Base-by-base conservation (phyloP, 2,329 filamentous ascomycete species). In the Fusarium sp. region DNA sequence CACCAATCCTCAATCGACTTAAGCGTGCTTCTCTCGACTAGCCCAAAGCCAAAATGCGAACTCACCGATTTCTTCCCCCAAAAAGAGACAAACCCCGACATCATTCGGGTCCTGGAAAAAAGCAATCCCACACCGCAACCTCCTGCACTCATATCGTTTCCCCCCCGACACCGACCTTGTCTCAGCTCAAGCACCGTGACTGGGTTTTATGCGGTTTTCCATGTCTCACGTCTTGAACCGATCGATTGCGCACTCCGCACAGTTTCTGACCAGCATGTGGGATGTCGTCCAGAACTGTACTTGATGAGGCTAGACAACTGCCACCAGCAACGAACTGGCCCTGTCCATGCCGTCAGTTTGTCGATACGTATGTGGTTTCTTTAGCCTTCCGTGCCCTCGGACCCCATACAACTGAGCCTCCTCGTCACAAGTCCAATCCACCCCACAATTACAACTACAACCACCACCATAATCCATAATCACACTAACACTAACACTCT, bases 181-280 rank as follows among this genome's bases (percentile, higher is more conserved):
- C 67, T 69, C 52, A 67, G 53, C 55, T 62, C 48, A 43, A 53
- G 51, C 57, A 59, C 53, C 67, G 53, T 68, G 67, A 70, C 67
- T 70, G 67, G 67, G 55, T 62, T 67, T 51, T 64, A 70, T 69
- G 66, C 53, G 66, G 66, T 67, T 69, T 69, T 55, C 63, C 67
- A 58, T 71, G 68, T 71, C 65, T 71, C 56, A 67, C 50, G 65
- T 71, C 57, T 51, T 64, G 68, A 67, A 58, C 62, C 62, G 68
- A 71, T 71, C 68, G 68, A 71, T 71, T 71, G 56, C 68, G 68
- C 68, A 71, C 62, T 70, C 45, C 56, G 58, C 44, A 69, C 66
- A 66, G 43, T 69, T 64, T 67, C 52, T 50, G 56, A 45, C 43
- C 32, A 53, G 39, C 59, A 68, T 66, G 51, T 62, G 65, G 55